Conservation (phyloP, 148 eudicot species). For the Amaranthus palmeri region DNA sequence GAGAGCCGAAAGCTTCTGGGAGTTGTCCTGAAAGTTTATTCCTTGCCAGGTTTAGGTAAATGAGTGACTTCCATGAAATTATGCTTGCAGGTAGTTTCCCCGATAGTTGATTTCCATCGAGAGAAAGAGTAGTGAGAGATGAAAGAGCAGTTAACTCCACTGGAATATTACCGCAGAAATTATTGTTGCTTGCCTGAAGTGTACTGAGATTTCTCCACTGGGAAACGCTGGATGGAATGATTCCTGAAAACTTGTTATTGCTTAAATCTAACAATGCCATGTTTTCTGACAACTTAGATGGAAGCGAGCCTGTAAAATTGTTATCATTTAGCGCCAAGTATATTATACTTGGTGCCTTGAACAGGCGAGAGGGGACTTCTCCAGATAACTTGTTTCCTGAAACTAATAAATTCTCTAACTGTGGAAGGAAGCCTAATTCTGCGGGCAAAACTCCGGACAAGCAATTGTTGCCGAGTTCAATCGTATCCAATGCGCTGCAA, state of each 20-base stretch:
- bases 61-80: constrained; percentile 46
- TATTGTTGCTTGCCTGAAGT: constrained; percentile 51
- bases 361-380: no score
- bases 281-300: constrained; percentile 30
- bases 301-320: constrained; percentile 46
- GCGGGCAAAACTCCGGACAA: no score
- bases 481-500: no score
- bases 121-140: constrained; percentile 26
- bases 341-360: constrained; percentile 8
- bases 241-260: constrained; percentile 39
- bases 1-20: constrained; percentile 36
- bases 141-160: constrained; percentile 40
- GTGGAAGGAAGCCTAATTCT: no score
- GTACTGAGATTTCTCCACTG: constrained; percentile 33
- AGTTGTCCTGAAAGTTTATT: constrained; percentile 51
- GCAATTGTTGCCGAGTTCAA: no score
- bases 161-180: constrained; percentile 44
- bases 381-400: no score
- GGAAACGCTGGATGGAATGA: constrained; percentile 53
- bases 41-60: constrained; percentile 33
- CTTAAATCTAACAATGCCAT: constrained; percentile 5
- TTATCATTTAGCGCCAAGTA: constrained; percentile 12
- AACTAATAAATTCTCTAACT: no score
- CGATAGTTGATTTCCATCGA: constrained; percentile 57
- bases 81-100: constrained; percentile 52